Evolutionary conservation across 176 grass and related monocot species (phyloP).

Genomic region (Triticum monococcum): DNA sequence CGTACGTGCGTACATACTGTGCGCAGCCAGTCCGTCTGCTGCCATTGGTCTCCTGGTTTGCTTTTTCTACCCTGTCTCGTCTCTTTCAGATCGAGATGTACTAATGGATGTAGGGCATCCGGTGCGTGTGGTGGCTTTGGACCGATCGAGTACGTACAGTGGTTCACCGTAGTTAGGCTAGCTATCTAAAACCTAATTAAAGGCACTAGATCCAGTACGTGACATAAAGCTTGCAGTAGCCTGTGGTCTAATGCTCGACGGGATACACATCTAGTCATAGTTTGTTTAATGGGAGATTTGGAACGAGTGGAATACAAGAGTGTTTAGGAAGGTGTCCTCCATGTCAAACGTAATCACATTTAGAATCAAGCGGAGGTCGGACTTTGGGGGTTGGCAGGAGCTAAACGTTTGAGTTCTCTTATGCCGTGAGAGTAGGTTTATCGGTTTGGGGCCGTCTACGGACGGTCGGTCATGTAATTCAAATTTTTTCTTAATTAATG

Average conservation of each 20-base stretch:
- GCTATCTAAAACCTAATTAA: background rate
- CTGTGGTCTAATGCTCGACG: background rate
- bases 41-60: background rate
- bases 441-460: no score
- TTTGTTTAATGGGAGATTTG: no score
- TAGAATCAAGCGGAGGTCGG: no score
- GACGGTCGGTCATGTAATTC: no score
- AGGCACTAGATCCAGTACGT: background rate
- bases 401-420: no score
- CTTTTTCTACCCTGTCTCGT: background rate
- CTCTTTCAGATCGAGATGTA: slow-evolving; percentile 4
- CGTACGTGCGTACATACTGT: background rate
- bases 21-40: background rate
- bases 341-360: no score
- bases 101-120: no score
- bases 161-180: background rate
- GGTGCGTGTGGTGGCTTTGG: background rate
- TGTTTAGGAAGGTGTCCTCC: no score
- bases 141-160: background rate
- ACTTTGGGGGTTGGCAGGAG: no score
- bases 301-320: no score
- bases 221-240: background rate
- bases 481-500: no score
- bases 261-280: background rate
- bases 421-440: no score